Conservation (phyloP, 768 basidiomycete genomes). For the Mycena kentingensis region DNA sequence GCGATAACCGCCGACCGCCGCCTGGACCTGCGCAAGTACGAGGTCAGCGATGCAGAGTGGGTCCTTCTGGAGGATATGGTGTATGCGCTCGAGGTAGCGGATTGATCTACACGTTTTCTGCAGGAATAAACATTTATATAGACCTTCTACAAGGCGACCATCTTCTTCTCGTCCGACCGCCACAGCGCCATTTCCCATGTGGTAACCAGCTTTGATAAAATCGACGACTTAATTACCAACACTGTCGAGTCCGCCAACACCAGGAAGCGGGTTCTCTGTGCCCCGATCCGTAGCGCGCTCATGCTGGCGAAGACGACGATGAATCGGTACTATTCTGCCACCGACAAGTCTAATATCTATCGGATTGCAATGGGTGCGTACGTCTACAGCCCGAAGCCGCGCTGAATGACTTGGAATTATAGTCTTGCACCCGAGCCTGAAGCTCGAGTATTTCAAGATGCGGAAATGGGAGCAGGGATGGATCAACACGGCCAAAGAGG, state of each 20-base stretch:
- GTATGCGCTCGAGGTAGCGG: slow-evolving; percentile 26
- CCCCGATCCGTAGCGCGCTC: slow-evolving; percentile 21
- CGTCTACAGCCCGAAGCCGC: neutral
- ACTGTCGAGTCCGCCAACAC: neutral
- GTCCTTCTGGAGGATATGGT: slow-evolving; percentile 27
- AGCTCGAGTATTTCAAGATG: slow-evolving; percentile 32
- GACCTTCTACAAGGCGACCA: slow-evolving; percentile 31
- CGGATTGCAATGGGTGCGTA: slow-evolving; percentile 29
- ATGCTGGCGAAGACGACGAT: slow-evolving; percentile 27
- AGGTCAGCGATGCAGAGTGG: slow-evolving; percentile 29
- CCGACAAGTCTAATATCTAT: slow-evolving; percentile 26
- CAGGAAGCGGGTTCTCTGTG: slow-evolving; percentile 1
- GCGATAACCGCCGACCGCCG: slow-evolving; percentile 17
- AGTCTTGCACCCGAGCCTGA: slow-evolving; percentile 35
- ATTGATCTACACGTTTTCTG: neutral
- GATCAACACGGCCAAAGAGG: slow-evolving; percentile 24
- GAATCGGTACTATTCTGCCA: slow-evolving; percentile 27
- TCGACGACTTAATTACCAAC: slow-evolving; percentile 26
- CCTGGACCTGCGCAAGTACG: slow-evolving; percentile 18
- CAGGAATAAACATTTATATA: slow-evolving; percentile 2
- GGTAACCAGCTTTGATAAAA: slow-evolving; percentile 37
- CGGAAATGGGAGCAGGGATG: slow-evolving; percentile 27
- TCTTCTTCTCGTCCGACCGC: slow-evolving; percentile 28
- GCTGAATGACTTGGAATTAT: neutral
- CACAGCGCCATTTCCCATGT: slow-evolving; percentile 27